Evolutionary conservation across 805 yeast species (phyloP).

Genomic region (Yamadazyma paraphyllophila): DNA sequence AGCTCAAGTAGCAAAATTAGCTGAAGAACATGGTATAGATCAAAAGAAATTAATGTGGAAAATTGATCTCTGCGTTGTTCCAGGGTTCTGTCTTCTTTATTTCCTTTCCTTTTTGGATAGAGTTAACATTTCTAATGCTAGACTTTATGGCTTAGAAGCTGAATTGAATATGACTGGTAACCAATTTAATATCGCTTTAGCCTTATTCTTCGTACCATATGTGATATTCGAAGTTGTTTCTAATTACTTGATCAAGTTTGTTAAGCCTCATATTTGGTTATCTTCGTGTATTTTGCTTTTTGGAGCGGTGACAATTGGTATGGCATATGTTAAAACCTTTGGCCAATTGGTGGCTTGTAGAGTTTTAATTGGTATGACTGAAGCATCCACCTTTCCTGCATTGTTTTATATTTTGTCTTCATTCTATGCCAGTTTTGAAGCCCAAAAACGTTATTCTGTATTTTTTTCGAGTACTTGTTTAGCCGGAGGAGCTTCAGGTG

Average conservation of each 20-base stretch:
- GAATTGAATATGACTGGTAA: constrained; percentile 55
- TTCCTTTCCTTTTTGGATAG: constrained; percentile 77
- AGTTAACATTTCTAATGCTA: constrained; percentile 81
- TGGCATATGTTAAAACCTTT: constrained; percentile 61
- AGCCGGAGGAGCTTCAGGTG: constrained; percentile 79
- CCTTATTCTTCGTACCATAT: constrained; percentile 73
- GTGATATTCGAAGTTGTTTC: constrained; percentile 62
- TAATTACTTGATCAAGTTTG: constrained; percentile 55
- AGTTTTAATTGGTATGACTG: constrained; percentile 63
- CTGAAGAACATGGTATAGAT: constrained; percentile 42
- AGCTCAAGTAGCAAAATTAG: constrained; percentile 8
- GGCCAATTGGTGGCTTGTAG: constrained; percentile 62
- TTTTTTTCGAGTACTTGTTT: constrained; percentile 71
- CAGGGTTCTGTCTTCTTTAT: constrained; percentile 73
- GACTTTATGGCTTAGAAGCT: constrained; percentile 61
- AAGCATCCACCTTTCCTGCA: constrained; percentile 73
- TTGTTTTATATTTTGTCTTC: constrained; percentile 67
- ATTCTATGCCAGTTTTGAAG: constrained; percentile 62
- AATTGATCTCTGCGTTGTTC: constrained; percentile 66
- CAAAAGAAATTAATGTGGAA: constrained; percentile 59
- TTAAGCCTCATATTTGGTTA: constrained; percentile 66
- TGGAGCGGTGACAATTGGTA: constrained; percentile 62
- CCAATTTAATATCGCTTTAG: constrained; percentile 63
- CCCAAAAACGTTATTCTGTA: constrained; percentile 66
- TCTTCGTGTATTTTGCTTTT: constrained; percentile 57